These are phyloP conservation scores for Pythium utonaiense DNA, from an alignment of 352 stramenopile species.

Conservation along the genomic window DNA sequence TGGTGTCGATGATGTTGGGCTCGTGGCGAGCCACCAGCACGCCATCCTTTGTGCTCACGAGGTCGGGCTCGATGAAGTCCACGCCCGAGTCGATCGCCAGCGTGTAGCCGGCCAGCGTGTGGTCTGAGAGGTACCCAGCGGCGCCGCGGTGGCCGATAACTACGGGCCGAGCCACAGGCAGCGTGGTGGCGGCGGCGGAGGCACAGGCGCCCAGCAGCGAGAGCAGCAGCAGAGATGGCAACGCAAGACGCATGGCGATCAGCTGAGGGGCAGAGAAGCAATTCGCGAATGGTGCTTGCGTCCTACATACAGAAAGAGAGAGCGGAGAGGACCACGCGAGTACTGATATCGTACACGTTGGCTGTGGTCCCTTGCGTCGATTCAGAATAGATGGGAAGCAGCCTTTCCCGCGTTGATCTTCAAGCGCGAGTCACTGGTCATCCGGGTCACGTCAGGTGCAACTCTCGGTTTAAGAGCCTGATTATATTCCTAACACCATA, in stretches of 20 bases:
- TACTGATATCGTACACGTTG: too few species aligned
- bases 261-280: neutral
- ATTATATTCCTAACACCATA: too few species aligned
- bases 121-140: constrained; percentile 85
- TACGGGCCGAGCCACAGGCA: constrained; percentile 22
- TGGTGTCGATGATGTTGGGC: constrained; percentile 39
- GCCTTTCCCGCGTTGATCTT: too few species aligned
- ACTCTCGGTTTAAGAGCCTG: too few species aligned
- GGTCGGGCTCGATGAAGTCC: constrained; percentile 90
- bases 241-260: neutral
- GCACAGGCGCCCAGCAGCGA: neutral
- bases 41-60: constrained; percentile 31
- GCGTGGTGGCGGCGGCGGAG: neutral
- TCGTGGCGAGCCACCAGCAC: constrained; percentile 11
- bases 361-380: too few species aligned
- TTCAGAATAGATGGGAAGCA: too few species aligned
- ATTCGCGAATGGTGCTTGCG: too few species aligned
- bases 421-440: too few species aligned
- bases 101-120: constrained; percentile 85
- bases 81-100: constrained; percentile 84
- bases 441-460: too few species aligned
- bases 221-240: constrained; percentile 1
- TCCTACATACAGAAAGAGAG: too few species aligned
- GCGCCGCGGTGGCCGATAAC: constrained; percentile 83
- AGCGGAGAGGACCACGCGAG: too few species aligned